phyloP scores from a whole-genome alignment of 2,329 filamentous ascomycete species.

The Pseudopyrenochaeta lycopersici region DNA sequence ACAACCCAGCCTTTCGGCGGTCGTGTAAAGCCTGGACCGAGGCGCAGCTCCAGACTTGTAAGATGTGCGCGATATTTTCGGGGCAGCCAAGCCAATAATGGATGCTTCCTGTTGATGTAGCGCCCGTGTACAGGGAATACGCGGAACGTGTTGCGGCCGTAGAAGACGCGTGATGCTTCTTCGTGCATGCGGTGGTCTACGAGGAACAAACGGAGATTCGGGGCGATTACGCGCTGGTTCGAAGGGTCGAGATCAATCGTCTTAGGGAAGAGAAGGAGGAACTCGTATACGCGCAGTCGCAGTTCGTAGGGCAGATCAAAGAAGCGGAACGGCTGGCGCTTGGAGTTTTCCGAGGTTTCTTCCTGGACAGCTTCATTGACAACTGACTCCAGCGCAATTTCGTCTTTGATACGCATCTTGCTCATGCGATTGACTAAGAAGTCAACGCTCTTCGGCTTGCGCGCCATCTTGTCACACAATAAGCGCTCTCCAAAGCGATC shows the following conservation, averaged over 20 bases:
- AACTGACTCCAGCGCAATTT: constrained; percentile 7
- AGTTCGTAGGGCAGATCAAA: constrained; percentile 64
- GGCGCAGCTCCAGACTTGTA: constrained; percentile 71
- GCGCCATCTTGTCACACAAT: constrained; percentile 19
- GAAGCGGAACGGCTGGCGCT: constrained; percentile 56
- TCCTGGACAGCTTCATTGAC: not conserved
- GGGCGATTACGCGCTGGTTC: constrained; percentile 70
- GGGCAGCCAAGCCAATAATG: constrained; percentile 73
- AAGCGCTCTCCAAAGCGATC: constrained; percentile 36
- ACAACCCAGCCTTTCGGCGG: constrained; percentile 77
- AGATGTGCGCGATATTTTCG: constrained; percentile 67
- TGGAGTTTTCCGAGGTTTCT: constrained; percentile 1
- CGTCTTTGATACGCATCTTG: constrained; percentile 26
- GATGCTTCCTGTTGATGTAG: constrained; percentile 77
- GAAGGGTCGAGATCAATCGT: constrained; percentile 73
- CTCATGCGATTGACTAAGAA: constrained; percentile 35
- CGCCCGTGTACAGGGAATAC: constrained; percentile 63
- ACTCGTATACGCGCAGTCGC: constrained; percentile 59
- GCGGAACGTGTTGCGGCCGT: constrained; percentile 62
- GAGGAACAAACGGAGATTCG: constrained; percentile 71
- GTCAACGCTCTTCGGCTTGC: constrained; percentile 36
- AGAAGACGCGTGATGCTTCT: constrained; percentile 62
- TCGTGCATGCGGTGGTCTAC: constrained; percentile 62
- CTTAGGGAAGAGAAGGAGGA: constrained; percentile 58
- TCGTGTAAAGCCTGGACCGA: constrained; percentile 76